These are phyloP conservation scores for Phlyctochytrium bullatum DNA, from an alignment of 192 early-diverging fungal genomes.

Conservation along the genomic window DNA sequence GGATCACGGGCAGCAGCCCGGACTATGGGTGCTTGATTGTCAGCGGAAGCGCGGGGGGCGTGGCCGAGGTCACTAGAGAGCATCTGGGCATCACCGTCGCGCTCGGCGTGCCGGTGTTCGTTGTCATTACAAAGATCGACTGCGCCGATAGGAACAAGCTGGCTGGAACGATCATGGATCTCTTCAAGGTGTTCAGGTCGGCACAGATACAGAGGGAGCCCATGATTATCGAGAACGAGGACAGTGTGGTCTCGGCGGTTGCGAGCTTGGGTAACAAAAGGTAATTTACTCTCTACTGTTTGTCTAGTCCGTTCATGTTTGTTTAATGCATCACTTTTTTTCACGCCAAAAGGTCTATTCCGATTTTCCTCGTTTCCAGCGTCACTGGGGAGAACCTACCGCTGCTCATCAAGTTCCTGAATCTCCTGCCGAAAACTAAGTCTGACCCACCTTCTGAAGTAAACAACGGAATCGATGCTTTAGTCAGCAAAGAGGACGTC, in stretches of 20 bases:
- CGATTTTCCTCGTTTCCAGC: constrained; percentile 81
- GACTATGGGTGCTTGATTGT: constrained; percentile 87
- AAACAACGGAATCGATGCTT: no score
- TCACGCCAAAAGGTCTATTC: constrained; percentile 52
- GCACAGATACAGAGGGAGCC: constrained; percentile 43
- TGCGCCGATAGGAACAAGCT: constrained; percentile 38
- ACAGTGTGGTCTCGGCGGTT: constrained; percentile 36
- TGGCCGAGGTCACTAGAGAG: constrained; percentile 72
- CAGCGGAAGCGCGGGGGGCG: constrained; percentile 60
- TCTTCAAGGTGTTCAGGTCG: constrained; percentile 39
- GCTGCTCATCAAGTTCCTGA: constrained; percentile 65
- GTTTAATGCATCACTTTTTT: no score
- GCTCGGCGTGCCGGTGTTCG: constrained; percentile 74
- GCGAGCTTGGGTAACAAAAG: constrained; percentile 25
- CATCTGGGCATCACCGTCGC: constrained; percentile 75
- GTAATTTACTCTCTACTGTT: constrained; percentile 9
- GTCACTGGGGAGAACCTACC: constrained; percentile 74
- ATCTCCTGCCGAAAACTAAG: constrained; percentile 59
- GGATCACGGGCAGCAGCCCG: constrained; percentile 74
- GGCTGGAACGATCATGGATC: constrained; percentile 37
- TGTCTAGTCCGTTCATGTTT: no score
- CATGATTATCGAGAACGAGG: constrained; percentile 46
- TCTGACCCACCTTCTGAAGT: no score
- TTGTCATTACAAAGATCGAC: constrained; percentile 86
- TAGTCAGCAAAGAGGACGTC: constrained; percentile 27